These are phyloP conservation scores for Austroboletus novae-zelandiae DNA, from an alignment of 1,284 basidiomycete genomes.

Conservation along the genomic window DNA sequence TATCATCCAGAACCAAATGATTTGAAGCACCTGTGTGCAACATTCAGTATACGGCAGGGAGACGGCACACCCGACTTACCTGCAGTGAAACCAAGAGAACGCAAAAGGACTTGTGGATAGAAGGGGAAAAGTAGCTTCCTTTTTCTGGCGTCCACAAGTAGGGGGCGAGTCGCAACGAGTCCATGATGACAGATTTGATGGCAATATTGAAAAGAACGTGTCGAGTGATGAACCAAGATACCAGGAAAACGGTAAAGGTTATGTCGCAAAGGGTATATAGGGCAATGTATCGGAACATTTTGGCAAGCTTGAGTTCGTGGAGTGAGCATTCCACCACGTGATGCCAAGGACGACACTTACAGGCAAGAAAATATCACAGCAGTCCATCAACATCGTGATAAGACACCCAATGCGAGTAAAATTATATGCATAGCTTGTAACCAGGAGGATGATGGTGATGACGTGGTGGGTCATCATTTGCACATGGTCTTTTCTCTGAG, in stretches of 20 bases:
- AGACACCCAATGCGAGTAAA: slow-evolving; percentile 87
- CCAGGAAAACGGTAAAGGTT: slow-evolving; percentile 78
- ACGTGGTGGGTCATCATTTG: slow-evolving; percentile 98
- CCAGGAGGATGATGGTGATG: slow-evolving; percentile 82
- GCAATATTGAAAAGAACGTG: slow-evolving; percentile 76
- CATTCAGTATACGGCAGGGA: slow-evolving; percentile 10
- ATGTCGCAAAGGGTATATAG: slow-evolving; percentile 69
- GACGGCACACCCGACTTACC: slow-evolving; percentile 37
- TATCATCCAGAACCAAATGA: slow-evolving; percentile 87
- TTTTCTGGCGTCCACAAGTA: slow-evolving; percentile 58
- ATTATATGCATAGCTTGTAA: slow-evolving; percentile 77
- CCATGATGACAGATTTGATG: slow-evolving; percentile 59
- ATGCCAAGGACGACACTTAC: slow-evolving; percentile 49
- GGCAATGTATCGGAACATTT: slow-evolving; percentile 88
- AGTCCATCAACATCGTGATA: slow-evolving; percentile 91
- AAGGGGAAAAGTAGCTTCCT: slow-evolving; percentile 55
- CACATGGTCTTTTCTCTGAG: slow-evolving; percentile 85
- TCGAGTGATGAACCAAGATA: slow-evolving; percentile 88
- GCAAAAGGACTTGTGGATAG: slow-evolving; percentile 50
- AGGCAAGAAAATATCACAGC: slow-evolving; percentile 88
- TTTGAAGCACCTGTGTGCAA: slow-evolving; percentile 53
- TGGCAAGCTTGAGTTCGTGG: slow-evolving; percentile 62
- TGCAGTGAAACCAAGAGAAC: slow-evolving; percentile 61
- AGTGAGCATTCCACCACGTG: background rate
- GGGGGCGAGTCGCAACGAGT: slow-evolving; percentile 48